These are phyloP conservation scores for Monilinia aucupariae DNA, from an alignment of 2,329 filamentous ascomycete genomes.

Conservation along the genomic window DNA sequence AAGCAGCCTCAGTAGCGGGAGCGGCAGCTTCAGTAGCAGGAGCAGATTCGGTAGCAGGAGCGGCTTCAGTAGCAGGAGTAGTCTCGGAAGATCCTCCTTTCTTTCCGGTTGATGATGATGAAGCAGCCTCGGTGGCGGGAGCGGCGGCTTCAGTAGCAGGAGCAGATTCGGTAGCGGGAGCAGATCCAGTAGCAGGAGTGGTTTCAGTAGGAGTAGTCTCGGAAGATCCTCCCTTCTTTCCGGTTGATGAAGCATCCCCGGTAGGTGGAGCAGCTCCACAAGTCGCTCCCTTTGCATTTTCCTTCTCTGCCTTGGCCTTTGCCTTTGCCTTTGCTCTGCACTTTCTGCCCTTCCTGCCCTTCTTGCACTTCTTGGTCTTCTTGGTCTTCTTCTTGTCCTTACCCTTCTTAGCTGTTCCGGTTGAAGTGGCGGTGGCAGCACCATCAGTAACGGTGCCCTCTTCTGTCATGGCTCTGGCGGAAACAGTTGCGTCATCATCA, in stretches of 20 bases:
- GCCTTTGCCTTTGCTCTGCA: too few relatives aligned
- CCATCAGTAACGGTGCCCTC: neutral
- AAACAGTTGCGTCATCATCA: neutral
- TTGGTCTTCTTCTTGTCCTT: conserved; percentile 5
- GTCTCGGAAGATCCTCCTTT: too few relatives aligned
- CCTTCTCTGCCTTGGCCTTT: neutral
- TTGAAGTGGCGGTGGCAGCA: conserved; percentile 5
- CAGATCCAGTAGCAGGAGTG: too few relatives aligned
- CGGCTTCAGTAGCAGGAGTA: neutral
- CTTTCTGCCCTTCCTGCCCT: neutral
- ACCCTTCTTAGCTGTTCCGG: conserved; percentile 9
- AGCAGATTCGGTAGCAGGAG: neutral
- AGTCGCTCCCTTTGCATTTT: conserved; percentile 6
- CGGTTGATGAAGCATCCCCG: neutral
- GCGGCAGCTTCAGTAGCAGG: neutral
- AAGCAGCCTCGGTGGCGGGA: too few relatives aligned
- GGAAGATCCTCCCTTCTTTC: conserved; percentile 17
- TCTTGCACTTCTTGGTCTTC: too few relatives aligned
- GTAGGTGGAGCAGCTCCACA: neutral
- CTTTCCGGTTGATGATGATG: too few relatives aligned
- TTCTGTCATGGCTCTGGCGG: neutral
- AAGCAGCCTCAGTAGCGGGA: too few relatives aligned
- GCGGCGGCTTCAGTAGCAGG: neutral
- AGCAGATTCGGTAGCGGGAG: neutral
- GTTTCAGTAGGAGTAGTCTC: too few relatives aligned